These are phyloP conservation scores for Aspergillus chevalieri DNA, from an alignment of 2,329 filamentous ascomycete species.

Conservation along the genomic window DNA sequence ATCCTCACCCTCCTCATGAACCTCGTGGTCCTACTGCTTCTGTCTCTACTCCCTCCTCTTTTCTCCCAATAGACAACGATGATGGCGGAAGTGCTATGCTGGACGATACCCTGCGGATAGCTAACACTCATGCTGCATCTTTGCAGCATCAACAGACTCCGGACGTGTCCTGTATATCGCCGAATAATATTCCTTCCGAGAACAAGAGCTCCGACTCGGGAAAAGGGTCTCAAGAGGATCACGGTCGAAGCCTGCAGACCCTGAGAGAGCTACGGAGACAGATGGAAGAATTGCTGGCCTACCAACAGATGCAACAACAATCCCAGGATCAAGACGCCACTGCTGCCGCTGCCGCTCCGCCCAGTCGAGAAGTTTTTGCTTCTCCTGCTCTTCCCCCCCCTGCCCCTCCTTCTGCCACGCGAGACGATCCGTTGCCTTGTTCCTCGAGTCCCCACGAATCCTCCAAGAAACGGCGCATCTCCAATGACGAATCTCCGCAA, in stretches of 20 bases:
- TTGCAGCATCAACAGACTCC: slow-evolving; percentile 14
- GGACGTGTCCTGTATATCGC: slow-evolving; percentile 8
- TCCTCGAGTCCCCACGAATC: slow-evolving; percentile 13
- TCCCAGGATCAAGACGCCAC: slow-evolving; percentile 17
- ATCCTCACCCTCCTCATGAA: slow-evolving; percentile 14
- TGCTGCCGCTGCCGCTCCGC: background rate
- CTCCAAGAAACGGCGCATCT: slow-evolving; percentile 24
- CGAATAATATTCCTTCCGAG: slow-evolving; percentile 4
- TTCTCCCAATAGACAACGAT: slow-evolving; percentile 9
- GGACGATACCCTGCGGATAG: slow-evolving; percentile 11
- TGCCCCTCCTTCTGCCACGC: slow-evolving; percentile 5
- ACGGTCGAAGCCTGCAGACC: slow-evolving; percentile 30
- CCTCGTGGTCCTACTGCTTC: slow-evolving; percentile 21
- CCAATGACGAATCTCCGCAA: slow-evolving; percentile 21
- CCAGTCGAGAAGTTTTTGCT: slow-evolving; percentile 7
- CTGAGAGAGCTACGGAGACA: slow-evolving; percentile 36
- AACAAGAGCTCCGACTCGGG: slow-evolving; percentile 18
- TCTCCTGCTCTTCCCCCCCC: too few relatives aligned
- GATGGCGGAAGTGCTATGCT: slow-evolving; percentile 9
- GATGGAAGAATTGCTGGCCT: slow-evolving; percentile 38
- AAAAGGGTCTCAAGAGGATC: slow-evolving; percentile 21
- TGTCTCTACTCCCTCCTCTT: slow-evolving; percentile 1
- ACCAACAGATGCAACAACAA: slow-evolving; percentile 36
- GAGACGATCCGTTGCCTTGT: slow-evolving; percentile 9
- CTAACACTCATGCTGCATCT: slow-evolving; percentile 14